These are phyloP conservation scores for Sugiyamaella boreocaroliniensis DNA, from an alignment of 805 yeast genomes.

Conservation along the genomic window DNA sequence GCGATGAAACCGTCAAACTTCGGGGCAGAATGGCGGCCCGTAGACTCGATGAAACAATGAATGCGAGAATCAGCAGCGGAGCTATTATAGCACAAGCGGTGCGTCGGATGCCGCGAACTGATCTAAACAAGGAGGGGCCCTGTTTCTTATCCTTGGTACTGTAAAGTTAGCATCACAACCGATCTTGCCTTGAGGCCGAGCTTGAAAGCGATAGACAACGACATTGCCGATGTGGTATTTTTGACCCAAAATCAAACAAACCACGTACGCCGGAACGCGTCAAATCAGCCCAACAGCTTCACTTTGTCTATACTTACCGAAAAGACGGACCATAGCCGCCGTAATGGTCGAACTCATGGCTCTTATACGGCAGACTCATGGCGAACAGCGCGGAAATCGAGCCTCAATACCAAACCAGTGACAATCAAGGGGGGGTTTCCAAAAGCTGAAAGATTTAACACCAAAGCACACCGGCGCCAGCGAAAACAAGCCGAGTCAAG, in stretches of 20 bases:
- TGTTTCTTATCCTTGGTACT: neutral
- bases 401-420: neutral
- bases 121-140: neutral
- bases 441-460: neutral
- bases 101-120: neutral
- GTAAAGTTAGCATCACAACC: neutral
- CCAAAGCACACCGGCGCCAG: neutral
- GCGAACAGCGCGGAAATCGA: neutral
- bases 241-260: too few species aligned
- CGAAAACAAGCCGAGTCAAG: neutral
- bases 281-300: too few species aligned
- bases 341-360: conserved; percentile 20
- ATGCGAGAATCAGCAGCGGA: conserved; percentile 1
- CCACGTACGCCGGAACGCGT: too few species aligned
- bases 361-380: conserved; percentile 23
- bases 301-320: neutral
- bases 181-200: too few species aligned
- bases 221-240: too few species aligned
- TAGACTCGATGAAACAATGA: neutral
- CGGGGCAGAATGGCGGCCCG: neutral
- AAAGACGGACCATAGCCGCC: conserved; percentile 9
- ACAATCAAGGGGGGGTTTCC: neutral
- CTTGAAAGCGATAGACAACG: too few species aligned
- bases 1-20: conserved; percentile 1
- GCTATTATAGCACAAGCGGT: neutral